Percentiles rank a stretch among this genome's conserved stretches.
Conservation (phyloP, 2,329 filamentous ascomycete genomes). For the Colletotrichum simmondsii region DNA sequence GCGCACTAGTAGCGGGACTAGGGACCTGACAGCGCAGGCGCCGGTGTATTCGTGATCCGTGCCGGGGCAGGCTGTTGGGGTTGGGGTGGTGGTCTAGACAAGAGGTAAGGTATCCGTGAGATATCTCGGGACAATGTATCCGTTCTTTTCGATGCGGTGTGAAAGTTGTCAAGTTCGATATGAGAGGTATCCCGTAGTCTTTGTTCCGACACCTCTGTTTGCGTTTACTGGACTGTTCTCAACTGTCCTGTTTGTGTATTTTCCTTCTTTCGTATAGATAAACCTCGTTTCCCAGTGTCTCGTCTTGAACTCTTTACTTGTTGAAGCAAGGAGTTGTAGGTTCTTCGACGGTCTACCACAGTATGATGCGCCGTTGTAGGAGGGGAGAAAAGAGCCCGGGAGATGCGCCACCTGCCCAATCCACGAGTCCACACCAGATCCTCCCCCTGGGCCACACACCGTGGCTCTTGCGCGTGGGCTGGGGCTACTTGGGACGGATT, state of each 20-base stretch:
- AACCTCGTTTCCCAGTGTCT: neutral
- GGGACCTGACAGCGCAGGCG: slow-evolving; percentile 19
- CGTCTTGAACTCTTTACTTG: neutral
- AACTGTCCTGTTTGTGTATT: neutral
- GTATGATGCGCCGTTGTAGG: neutral
- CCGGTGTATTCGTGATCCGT: slow-evolving; percentile 18
- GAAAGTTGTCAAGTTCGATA: neutral
- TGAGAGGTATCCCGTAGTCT: neutral
- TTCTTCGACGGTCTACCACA: neutral
- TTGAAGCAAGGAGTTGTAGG: neutral
- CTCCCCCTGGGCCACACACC: neutral
- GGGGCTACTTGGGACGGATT: slow-evolving; percentile 19
- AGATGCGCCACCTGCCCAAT: slow-evolving; percentile 21
- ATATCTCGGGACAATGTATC: slow-evolving; percentile 1
- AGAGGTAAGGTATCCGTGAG: neutral
- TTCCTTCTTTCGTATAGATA: neutral
- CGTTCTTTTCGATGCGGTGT: neutral
- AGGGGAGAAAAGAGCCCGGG: neutral
- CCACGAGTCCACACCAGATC: slow-evolving; percentile 7
- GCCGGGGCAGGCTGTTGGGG: neutral
- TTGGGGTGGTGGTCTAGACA: neutral
- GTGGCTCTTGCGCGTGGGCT: slow-evolving; percentile 5
- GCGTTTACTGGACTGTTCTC: neutral
- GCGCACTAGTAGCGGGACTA: slow-evolving; percentile 15
- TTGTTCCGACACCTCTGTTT: neutral